Evolutionary conservation across 106 monocot genomes (phyloP), one percentile per base, ranked within the genome.

Genomic region (Dendrobium chrysotoxum): DNA sequence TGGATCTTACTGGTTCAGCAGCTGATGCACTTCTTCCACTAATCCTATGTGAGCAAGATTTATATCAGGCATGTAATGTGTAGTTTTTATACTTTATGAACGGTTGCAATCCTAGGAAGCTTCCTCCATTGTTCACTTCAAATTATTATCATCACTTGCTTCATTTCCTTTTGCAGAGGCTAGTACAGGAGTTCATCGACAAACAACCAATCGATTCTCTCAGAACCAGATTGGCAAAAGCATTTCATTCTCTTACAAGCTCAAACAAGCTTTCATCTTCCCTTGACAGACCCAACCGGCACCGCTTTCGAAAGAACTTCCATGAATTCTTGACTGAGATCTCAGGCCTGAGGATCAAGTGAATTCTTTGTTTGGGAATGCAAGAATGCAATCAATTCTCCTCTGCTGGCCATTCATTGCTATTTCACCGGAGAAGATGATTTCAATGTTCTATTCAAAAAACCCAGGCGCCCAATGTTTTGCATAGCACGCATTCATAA

Each of bases 1-100:
- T 85, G 84, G 94, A 95, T 38, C 86, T 99, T 72, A 79, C 85
- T 67, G 87, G 99, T 74, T 87, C 91, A 84, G 89, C 90, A 23
- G 95, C 99, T 54, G 99, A 99, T 89, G 89, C 93, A 57, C 90
- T 95, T 80, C 86, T 99, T 83, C 90, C 99, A 70, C 85, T 99
- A 75, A 38, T 99, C 83, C 81, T 95, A 54, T 99, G 93, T 75
- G 91, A 99, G 77, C 99, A 91, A 81, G 90, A 91, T 21, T 71
- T 91, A 26, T 99, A 99, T 78, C 98, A 98, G 92, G 98, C 94
- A 80, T 53, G 74, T 31, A 13, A n/a, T 18, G 40, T 66, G 46
- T 47, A 16, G 75, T 58, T 25, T 47, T 53, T 6, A 0, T 61
- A 23, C 20, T 61, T 61, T 7, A 6, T 4, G 4, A 61, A n/a